phyloP scores from a whole-genome alignment of 225 moss, liverwort and hornwort genomes.

The Straminergon stramineum region DNA sequence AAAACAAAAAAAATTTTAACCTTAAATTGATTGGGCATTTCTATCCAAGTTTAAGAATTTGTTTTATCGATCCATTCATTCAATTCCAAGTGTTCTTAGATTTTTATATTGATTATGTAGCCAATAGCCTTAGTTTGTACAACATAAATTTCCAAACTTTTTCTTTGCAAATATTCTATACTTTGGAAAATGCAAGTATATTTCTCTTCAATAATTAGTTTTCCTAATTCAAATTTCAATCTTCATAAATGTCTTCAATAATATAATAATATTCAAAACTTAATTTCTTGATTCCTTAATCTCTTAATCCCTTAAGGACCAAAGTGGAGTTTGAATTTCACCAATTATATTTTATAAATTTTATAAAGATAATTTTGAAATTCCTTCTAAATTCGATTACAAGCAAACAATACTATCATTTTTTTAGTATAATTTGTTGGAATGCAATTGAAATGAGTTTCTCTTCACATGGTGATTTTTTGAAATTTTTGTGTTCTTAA shows the following conservation, averaged over 20 bases:
- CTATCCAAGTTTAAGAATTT: background rate
- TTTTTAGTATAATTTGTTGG: too few species aligned
- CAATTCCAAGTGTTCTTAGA: background rate
- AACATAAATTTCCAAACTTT: fast-evolving
- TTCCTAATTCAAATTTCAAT: background rate
- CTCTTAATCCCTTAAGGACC: background rate
- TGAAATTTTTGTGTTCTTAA: too few species aligned
- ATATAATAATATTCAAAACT: background rate
- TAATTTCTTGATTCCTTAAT: background rate
- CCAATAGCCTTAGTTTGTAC: background rate
- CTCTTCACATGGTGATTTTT: too few species aligned
- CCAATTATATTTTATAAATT: too few species aligned
- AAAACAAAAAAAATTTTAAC: background rate
- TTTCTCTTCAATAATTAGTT: fast-evolving
- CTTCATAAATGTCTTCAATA: background rate
- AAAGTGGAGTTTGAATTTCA: background rate
- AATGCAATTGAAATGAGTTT: too few species aligned
- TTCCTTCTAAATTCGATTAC: too few species aligned
- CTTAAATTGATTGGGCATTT: background rate
- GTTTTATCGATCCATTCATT: background rate
- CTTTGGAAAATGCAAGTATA: background rate
- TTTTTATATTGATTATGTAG: too few species aligned
- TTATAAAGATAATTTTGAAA: too few species aligned
- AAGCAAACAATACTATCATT: too few species aligned
- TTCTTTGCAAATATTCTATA: background rate